phyloP scores from a whole-genome alignment of 2,329 filamentous ascomycete genomes.

The Exophiala lecanii-corni region DNA sequence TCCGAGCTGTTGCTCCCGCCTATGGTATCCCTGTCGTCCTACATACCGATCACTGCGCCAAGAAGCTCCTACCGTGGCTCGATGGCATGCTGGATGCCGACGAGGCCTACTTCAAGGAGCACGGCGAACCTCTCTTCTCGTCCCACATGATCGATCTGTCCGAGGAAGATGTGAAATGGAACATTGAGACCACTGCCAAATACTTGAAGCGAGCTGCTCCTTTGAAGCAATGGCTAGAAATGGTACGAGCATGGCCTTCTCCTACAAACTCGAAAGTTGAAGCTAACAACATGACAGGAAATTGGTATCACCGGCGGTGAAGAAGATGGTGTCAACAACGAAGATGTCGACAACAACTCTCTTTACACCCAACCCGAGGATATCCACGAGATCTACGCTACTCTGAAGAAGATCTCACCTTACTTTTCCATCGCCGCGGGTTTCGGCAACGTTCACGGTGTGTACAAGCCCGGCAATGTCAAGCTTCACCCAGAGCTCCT shows the following conservation, averaged over 20 bases:
- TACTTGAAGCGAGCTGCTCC: constrained; percentile 92
- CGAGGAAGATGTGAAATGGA: constrained; percentile 84
- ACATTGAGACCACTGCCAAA: constrained; percentile 85
- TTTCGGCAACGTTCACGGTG: constrained; percentile 98
- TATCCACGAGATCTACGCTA: constrained; percentile 85
- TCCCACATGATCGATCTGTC: constrained; percentile 98
- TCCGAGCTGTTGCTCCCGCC: constrained; percentile 76
- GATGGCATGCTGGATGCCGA: constrained; percentile 94
- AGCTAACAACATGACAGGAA: constrained; percentile 45
- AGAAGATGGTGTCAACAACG: constrained; percentile 98
- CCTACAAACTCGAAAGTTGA: too few species aligned
- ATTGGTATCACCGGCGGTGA: constrained; percentile 95
- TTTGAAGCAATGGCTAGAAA: constrained; percentile 99
- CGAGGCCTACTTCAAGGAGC: constrained; percentile 89
- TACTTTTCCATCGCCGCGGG: constrained; percentile 98
- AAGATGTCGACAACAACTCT: constrained; percentile 91
- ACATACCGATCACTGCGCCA: constrained; percentile 98
- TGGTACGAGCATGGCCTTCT: constrained; percentile 66
- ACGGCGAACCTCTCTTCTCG: constrained; percentile 89
- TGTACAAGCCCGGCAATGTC: constrained; percentile 98
- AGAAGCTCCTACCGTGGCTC: constrained; percentile 98
- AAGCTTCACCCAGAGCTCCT: constrained; percentile 94
- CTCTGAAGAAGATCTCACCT: constrained; percentile 76
- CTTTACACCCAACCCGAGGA: constrained; percentile 98
- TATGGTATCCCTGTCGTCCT: constrained; percentile 91